Evolutionary conservation across 768 basidiomycete species (phyloP).

Genomic region (Termitomyces sp.): DNA sequence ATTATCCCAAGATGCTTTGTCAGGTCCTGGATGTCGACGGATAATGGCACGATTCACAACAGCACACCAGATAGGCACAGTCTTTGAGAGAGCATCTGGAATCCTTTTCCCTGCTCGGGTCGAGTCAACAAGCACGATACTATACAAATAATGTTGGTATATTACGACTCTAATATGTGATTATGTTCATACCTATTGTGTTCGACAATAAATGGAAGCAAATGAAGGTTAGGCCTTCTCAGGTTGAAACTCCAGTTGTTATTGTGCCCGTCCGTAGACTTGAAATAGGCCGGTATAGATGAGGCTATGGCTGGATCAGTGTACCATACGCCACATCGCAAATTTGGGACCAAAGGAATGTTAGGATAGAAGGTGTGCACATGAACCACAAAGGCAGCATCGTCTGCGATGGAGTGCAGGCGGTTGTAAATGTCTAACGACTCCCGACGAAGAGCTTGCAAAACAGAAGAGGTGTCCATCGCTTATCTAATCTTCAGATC

Average conservation of each 20-base stretch:
- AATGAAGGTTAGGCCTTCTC: slow-evolving; percentile 78
- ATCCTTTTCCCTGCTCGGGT: slow-evolving; percentile 91
- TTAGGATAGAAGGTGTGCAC: slow-evolving; percentile 28
- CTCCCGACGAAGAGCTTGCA: slow-evolving; percentile 61
- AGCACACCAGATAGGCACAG: slow-evolving; percentile 92
- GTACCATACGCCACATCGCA: slow-evolving; percentile 95
- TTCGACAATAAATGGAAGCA: slow-evolving; percentile 55
- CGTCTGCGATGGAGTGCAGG: slow-evolving; percentile 80
- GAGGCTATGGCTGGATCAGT: slow-evolving; percentile 58
- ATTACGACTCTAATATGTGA: background rate
- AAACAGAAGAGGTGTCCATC: slow-evolving; percentile 18
- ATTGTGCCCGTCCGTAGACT: slow-evolving; percentile 87
- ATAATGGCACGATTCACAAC: slow-evolving; percentile 71
- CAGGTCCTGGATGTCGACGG: slow-evolving; percentile 28
- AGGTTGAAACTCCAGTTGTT: slow-evolving; percentile 85
- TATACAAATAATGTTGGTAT: slow-evolving; percentile 26
- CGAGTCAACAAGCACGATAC: slow-evolving; percentile 86
- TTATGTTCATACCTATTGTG: slow-evolving; percentile 52
- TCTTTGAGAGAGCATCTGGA: slow-evolving; percentile 92
- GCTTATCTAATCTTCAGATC: slow-evolving; percentile 17
- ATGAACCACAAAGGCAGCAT: slow-evolving; percentile 61
- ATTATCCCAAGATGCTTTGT: slow-evolving; percentile 45
- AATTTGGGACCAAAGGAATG: slow-evolving; percentile 65
- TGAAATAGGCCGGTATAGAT: slow-evolving; percentile 72
- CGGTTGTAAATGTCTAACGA: slow-evolving; percentile 83